A percentile compares a stretch with the other conserved stretches of the same genome.
Evolutionary conservation across 352 stramenopile genomes (phyloP).

Genomic region (Pythium sp.): DNA sequence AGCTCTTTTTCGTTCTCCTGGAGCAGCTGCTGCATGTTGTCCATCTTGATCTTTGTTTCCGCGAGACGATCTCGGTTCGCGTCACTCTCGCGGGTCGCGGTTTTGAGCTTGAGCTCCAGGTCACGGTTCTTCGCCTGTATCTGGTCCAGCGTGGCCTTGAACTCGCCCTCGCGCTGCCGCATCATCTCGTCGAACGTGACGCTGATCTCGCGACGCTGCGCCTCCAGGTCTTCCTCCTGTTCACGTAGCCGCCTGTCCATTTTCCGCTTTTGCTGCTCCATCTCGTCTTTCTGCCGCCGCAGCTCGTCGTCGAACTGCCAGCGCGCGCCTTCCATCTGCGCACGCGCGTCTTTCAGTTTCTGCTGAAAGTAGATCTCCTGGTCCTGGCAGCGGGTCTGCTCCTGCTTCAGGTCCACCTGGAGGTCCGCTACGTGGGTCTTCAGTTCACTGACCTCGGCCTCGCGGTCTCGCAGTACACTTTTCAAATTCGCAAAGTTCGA

Average conservation of each 20-base stretch:
- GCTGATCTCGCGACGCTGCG: conserved; percentile 65
- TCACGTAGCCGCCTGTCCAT: conserved; percentile 58
- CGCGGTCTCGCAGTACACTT: conserved; percentile 65
- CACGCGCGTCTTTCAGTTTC: conserved; percentile 72
- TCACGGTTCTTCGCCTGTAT: conserved; percentile 41
- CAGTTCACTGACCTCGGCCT: conserved; percentile 66
- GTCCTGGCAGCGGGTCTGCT: conserved; percentile 38
- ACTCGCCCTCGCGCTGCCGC: conserved; percentile 61
- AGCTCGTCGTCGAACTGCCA: conserved; percentile 81
- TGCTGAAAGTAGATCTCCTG: conserved; percentile 58
- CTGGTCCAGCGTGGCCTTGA: conserved; percentile 44
- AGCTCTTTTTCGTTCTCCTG: conserved; percentile 62
- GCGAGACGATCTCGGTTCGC: conserved; percentile 38
- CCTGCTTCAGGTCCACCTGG: conserved; percentile 44
- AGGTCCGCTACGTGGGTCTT: conserved; percentile 55
- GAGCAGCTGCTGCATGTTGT: conserved; percentile 60
- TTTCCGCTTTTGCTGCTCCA: conserved; percentile 50
- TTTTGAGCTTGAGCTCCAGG: conserved; percentile 64
- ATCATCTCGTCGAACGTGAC: conserved; percentile 79
- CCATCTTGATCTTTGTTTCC: conserved; percentile 60
- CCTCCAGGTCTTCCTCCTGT: conserved; percentile 78
- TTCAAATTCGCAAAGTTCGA: conserved; percentile 81
- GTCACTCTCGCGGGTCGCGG: conserved; percentile 38
- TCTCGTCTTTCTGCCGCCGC: conserved; percentile 55
- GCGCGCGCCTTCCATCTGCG: conserved; percentile 63